Base-by-base conservation (phyloP, 1,139 yeast genomes). In the Candida glucosophila region DNA sequence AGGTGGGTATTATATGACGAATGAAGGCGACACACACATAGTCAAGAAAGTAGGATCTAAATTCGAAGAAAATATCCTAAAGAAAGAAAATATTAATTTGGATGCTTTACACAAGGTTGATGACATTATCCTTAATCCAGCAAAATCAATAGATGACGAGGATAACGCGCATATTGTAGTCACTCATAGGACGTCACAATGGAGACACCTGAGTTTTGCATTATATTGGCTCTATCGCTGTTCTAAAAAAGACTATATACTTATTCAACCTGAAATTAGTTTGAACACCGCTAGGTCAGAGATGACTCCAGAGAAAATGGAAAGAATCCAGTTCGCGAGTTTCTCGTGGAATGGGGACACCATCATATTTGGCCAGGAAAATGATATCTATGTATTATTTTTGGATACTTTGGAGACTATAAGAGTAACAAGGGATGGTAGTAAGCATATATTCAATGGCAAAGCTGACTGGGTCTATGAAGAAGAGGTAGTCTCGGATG, bases 381-480 rank as follows among this genome's bases (percentile, higher is more conserved):
- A 63, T 38, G 50, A 64, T 34, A 46, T 64, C 6, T 63, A 43
- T 36, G 29, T 81, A 10, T 61, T 68, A 28, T 44, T 61, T 19
- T 39, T 67, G 1, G 29, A 32, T 1, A 34, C 47, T 3, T 39
- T 39, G 7, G 31, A 39, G 7, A 39, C 56, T 4, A 40, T 34
- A 1, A 67, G 60, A 40, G 53, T 90, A 8, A 85, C 97, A 0
- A 32, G 43, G 2, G 86, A 75, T 41, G 96, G 96, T 0, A 68
- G 79, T 4, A 49, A 49, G 1, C 54, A 67, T 23, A 59, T 83
- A n/a, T 72, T 76, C 40, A 85, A 90, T 44, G 99, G 95, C 1
- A 78, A 74, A 34, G 80, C 96, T 0, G 98, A 90, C 43, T 90
- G 98, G 98, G 83, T 90, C 1, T 90, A 90, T 45, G 98, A 90